These are phyloP conservation scores for Rhododendron mucronatum DNA, from an alignment of 148 eudicot species.

Conservation along the genomic window DNA sequence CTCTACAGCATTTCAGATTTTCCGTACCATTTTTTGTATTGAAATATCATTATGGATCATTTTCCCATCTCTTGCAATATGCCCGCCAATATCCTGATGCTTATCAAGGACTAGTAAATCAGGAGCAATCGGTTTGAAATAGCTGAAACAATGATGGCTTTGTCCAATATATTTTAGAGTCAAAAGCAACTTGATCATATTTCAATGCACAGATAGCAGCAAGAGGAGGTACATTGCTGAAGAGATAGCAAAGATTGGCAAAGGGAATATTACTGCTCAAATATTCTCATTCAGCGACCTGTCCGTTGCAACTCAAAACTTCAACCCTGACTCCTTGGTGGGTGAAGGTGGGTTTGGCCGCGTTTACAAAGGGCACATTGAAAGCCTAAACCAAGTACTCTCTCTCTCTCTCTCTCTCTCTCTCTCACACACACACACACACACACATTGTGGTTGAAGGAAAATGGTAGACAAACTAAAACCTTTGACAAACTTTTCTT, in stretches of 20 bases:
- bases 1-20: background rate
- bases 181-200: background rate
- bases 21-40: background rate
- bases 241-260: slow-evolving; percentile 67
- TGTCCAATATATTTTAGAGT: background rate
- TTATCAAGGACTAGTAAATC: background rate
- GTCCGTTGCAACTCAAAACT: slow-evolving; percentile 51
- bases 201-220: slow-evolving; percentile 59
- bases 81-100: background rate
- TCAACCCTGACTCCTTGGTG: slow-evolving; percentile 38
- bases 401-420: background rate
- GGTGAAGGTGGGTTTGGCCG: slow-evolving; percentile 99
- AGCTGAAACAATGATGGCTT: background rate
- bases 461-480: background rate
- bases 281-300: slow-evolving; percentile 56
- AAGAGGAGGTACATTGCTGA: slow-evolving; percentile 67
- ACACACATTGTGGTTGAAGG: background rate
- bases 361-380: slow-evolving; percentile 67
- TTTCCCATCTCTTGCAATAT: background rate
- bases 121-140: background rate
- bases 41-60: background rate
- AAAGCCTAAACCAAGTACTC: slow-evolving; percentile 37
- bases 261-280: slow-evolving; percentile 53
- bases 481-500: background rate
- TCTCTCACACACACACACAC: background rate